Conservation (phyloP, 495 filamentous ascomycete species). For the Xylaria castorea region DNA sequence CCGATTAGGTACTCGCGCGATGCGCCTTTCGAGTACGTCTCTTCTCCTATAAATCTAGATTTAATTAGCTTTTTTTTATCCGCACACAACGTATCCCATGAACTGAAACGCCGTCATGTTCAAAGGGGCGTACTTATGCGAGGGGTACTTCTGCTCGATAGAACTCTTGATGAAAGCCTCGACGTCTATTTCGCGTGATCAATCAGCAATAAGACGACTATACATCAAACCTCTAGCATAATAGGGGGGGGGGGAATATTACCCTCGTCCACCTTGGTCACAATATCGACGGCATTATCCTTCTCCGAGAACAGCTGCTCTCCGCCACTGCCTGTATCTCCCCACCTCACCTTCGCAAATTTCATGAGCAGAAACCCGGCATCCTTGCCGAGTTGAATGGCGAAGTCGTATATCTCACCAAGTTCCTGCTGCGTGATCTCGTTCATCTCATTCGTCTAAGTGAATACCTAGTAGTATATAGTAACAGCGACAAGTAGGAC, state of each 20-base stretch:
- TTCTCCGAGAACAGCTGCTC: constrained; percentile 56
- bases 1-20: constrained; percentile 67
- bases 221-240: neutral
- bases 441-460: constrained; percentile 17
- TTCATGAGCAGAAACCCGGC: constrained; percentile 67
- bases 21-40: constrained; percentile 66
- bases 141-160: constrained; percentile 63
- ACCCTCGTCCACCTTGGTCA: constrained; percentile 75
- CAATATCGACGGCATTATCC: constrained; percentile 72
- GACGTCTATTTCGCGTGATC: constrained; percentile 57
- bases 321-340: constrained; percentile 21
- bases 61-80: neutral
- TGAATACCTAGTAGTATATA: neutral
- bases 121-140: constrained; percentile 59
- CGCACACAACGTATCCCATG: too few relatives aligned
- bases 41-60: constrained; percentile 72
- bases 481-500: neutral
- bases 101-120: constrained; percentile 5
- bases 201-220: neutral
- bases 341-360: constrained; percentile 55
- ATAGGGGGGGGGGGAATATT: constrained; percentile 28
- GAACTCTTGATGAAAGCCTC: constrained; percentile 67
- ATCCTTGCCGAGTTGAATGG: constrained; percentile 66
- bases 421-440: constrained; percentile 43
- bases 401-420: constrained; percentile 69